These are phyloP conservation scores for Penicillium robsamsonii DNA, from an alignment of 495 filamentous ascomycete genomes.

Conservation along the genomic window DNA sequence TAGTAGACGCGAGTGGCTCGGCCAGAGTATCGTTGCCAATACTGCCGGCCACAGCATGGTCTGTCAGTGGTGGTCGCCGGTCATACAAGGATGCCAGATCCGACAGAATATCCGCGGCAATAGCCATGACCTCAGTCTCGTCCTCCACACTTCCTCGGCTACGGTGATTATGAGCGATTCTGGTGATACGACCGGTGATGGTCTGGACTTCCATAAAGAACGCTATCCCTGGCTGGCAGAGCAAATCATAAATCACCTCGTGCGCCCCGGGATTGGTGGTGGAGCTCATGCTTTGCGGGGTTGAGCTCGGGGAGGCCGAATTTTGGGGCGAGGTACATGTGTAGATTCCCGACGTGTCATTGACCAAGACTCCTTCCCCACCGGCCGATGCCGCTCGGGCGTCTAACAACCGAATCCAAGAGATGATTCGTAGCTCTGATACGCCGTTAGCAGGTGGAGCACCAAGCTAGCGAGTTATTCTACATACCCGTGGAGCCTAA, in stretches of 20 bases:
- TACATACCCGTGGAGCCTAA: slow-evolving; percentile 13
- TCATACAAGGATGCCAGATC: slow-evolving; percentile 40
- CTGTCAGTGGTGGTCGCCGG: slow-evolving; percentile 39
- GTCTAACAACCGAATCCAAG: slow-evolving; percentile 39
- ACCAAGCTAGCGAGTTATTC: not conserved
- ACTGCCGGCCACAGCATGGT: slow-evolving; percentile 39
- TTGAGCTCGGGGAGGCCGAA: slow-evolving; percentile 16
- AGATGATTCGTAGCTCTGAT: slow-evolving; percentile 29
- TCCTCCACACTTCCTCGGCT: slow-evolving; percentile 36
- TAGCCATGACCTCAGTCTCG: slow-evolving; percentile 37
- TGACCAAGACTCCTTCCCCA: slow-evolving; percentile 33
- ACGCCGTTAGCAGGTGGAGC: not conserved
- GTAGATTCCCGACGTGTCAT: slow-evolving; percentile 25
- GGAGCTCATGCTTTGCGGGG: slow-evolving; percentile 27
- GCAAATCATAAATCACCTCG: slow-evolving; percentile 24
- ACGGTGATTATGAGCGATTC: slow-evolving; percentile 37
- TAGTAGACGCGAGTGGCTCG: slow-evolving; percentile 33
- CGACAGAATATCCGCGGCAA: slow-evolving; percentile 32
- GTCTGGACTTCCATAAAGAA: slow-evolving; percentile 40
- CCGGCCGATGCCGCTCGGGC: slow-evolving; percentile 38
- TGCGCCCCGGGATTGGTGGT: slow-evolving; percentile 26
- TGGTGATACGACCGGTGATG: slow-evolving; percentile 35
- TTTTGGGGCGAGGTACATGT: not conserved
- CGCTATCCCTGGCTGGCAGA: slow-evolving; percentile 33
- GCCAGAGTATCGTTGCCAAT: slow-evolving; percentile 31